Evolutionary conservation across 169 alveolate species (phyloP), one percentile per base, ranked within the genome.

Genomic region (Babesia bovis): DNA sequence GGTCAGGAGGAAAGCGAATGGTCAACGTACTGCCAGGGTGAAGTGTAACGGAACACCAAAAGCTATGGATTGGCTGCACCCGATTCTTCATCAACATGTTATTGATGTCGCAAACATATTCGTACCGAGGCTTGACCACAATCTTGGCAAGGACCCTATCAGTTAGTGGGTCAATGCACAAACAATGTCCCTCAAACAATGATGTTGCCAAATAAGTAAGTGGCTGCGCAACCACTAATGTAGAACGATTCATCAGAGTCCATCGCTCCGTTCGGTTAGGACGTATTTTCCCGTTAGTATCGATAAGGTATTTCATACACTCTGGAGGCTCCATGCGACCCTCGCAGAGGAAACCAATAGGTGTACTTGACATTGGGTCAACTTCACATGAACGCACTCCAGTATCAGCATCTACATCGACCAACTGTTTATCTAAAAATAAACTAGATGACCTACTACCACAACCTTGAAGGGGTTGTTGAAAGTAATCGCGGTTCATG

Each of bases 361-460:
- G 58, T 7, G 1, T 12, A 7, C 15, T 10, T 21, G 35, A 40
- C 56, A 36, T 60, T 10, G 57, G 17, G 42, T 60, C 70, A 1
- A 41, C 70, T 38, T 17, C 41, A 44, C 70, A 60, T 0, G 70
- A 60, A 21, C 70, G 53, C 0, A 19, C 36, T 2, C 70, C 70
- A 9, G 70, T 60, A 28, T 23, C 17, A 3, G 70, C 42, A 6
- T 56, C 66, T 35, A 56, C 28, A 0, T 30, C 2, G 7, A 60
- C 70, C 1, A 25, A 33, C 13, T 40, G 28, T 2, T 10, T 19
- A 0, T 7, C 4, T n/a, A 30, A 40, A n/a, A 60, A 60, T 0
- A 42, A 23, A 0, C 2, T 35, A 1, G 70, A 42, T 13, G 35
- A 33, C 2, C 53, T 23, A 25, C 45, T 42, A 0, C 70, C 70